Conservation (phyloP, 2,329 filamentous ascomycete genomes). For the Hirsutella rhossiliensis region DNA sequence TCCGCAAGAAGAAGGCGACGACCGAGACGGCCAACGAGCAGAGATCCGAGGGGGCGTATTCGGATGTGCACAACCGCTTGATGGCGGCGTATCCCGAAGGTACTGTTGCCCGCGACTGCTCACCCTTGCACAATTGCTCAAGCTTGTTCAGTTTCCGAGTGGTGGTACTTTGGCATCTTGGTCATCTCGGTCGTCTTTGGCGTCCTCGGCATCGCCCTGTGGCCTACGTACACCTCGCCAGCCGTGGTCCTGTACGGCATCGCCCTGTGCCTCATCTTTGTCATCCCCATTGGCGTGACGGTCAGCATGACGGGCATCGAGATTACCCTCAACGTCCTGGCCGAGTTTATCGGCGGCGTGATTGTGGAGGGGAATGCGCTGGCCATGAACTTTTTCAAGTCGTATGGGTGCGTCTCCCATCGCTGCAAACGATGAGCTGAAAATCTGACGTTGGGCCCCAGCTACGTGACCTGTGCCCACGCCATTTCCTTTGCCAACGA, state of each 20-base stretch:
- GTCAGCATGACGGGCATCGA: slow-evolving; percentile 28
- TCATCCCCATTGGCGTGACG: slow-evolving; percentile 32
- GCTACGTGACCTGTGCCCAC: slow-evolving; percentile 21
- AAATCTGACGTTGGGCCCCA: no score
- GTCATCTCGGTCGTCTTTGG: slow-evolving; percentile 20
- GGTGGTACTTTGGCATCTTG: slow-evolving; percentile 29
- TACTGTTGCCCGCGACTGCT: neutral
- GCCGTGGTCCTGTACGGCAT: slow-evolving; percentile 31
- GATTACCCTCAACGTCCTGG: slow-evolving; percentile 30
- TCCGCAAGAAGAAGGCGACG: slow-evolving; percentile 13
- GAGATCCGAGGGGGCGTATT: slow-evolving; percentile 6
- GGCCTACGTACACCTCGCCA: slow-evolving; percentile 28
- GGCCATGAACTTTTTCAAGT: slow-evolving; percentile 36
- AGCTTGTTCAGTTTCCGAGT: slow-evolving; percentile 24
- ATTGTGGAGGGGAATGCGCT: slow-evolving; percentile 29
- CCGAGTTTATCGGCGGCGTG: slow-evolving; percentile 34
- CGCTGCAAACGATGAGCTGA: no score
- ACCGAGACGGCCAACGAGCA: slow-evolving; percentile 6
- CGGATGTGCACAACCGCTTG: slow-evolving; percentile 31
- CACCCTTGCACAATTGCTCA: no score
- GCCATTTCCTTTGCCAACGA: slow-evolving; percentile 23
- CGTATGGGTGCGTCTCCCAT: slow-evolving; percentile 14
- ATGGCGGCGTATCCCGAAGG: slow-evolving; percentile 32
- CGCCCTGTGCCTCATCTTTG: slow-evolving; percentile 26
- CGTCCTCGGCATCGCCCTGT: slow-evolving; percentile 21